Conservation (phyloP, 2,329 filamentous ascomycete species). For the Seiridium cupressi region DNA sequence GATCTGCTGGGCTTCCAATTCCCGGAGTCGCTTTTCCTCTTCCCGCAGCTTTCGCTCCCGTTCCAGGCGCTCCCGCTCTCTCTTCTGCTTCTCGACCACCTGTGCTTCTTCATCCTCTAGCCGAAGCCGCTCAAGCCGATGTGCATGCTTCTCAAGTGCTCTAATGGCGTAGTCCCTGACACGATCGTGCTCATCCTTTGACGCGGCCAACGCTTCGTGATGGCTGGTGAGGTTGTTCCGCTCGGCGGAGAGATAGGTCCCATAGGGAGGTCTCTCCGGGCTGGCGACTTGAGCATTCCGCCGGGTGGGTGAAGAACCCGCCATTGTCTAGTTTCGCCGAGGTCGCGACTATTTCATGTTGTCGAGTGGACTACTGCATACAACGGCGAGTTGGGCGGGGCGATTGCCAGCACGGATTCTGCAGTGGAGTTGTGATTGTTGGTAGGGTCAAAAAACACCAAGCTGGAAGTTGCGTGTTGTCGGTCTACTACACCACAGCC, state of each 20-base stretch:
- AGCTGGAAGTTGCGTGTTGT: background rate
- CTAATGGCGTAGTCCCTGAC: conserved; percentile 43
- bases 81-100: conserved; percentile 42
- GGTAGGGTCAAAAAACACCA: too few relatives aligned
- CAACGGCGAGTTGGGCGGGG: background rate
- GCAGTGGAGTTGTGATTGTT: too few relatives aligned
- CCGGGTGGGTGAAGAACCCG: conserved; percentile 37
- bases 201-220: conserved; percentile 63
- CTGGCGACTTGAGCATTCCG: conserved; percentile 36
- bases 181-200: conserved; percentile 64
- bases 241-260: conserved; percentile 60
- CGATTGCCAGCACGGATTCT: too few relatives aligned
- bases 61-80: conserved; percentile 43
- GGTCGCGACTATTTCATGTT: conserved; percentile 16
- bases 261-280: conserved; percentile 46
- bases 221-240: conserved; percentile 63
- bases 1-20: conserved; percentile 43
- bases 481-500: too few relatives aligned
- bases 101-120: conserved; percentile 32
- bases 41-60: conserved; percentile 43
- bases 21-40: conserved; percentile 47
- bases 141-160: conserved; percentile 30
- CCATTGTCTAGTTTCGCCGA: conserved; percentile 30
- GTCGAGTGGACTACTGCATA: background rate
- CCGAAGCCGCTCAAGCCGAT: conserved; percentile 36